Base-by-base conservation (phyloP, 371 early-diverging fungal genomes). In the Rhizopus stolonifer region DNA sequence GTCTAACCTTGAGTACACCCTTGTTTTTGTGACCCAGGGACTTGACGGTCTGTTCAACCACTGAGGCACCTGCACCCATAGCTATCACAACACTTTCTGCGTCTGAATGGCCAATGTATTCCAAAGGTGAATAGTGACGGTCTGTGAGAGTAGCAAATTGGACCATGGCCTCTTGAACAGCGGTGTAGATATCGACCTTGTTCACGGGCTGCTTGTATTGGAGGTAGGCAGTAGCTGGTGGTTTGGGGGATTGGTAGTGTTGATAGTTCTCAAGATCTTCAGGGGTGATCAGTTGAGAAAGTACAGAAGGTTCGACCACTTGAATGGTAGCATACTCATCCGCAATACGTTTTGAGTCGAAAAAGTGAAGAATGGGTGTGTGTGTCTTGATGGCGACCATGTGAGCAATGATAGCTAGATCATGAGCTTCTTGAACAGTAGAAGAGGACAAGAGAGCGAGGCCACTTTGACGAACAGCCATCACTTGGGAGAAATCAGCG, bases 401-500 rank as follows among this genome's bases (percentile, higher is more conserved):
- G 22, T 84, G 74, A 13, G 90, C 83, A 45, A 84, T 83, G 51
- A 81, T 62, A 25, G 81, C 87, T 54, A 85, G 67, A 72, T 92
- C 88, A 36, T 85, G 74, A 3, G 86, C 85, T 58, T 87, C 82
- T 72, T 91, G 88, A 19, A 81, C 78, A 47, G 81, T 73, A 34
- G 80, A 65, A 26, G 91, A 90, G 47, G 83, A 82, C 48, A 93
- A 58, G 46, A 92, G 50, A 4, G 82, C 80, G 46, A 84, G 82
- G 8, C 92, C 92, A 46, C 90, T 80, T 63, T 89, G 87, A 51
- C 90, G 83, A 9, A 89, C 83, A 13, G 90, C 88, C 69, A 88
- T 76, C 22, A 91, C 83, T 43, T 85, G 79, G 32, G 88, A 74
- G 40, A 79, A 62, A 51, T 84, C 83, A 32, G 64, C 74, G 46